Evolutionary conservation across 192 early-diverging fungal species (phyloP).

Genomic region (Linnemannia elongata): DNA sequence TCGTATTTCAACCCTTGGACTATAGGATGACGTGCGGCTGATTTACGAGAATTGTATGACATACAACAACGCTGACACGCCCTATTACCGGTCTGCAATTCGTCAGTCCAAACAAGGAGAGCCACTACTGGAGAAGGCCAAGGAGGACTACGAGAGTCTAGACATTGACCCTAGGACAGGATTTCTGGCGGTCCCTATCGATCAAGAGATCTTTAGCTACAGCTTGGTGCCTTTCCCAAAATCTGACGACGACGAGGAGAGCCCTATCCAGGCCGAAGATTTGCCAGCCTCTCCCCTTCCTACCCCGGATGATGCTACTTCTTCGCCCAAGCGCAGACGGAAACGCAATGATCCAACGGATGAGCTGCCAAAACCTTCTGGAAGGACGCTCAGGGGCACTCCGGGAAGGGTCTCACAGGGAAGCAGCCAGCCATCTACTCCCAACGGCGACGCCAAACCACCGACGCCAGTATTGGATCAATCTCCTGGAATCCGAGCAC

Average conservation of each 20-base stretch:
- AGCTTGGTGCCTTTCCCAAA: conserved; percentile 47
- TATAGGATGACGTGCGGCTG: conserved; percentile 74
- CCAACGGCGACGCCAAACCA: neutral
- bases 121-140: conserved; percentile 57
- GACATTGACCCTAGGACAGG: conserved; percentile 55
- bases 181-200: conserved; percentile 58
- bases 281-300: neutral
- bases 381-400: conserved; percentile 28
- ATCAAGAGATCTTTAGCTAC: conserved; percentile 68
- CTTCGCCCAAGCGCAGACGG: neutral
- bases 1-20: conserved; percentile 1
- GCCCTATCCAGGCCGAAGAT: neutral
- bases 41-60: conserved; percentile 81
- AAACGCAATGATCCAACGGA: neutral
- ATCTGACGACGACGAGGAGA: conserved; percentile 24
- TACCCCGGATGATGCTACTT: neutral
- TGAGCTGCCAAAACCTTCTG: conserved; percentile 13
- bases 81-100: conserved; percentile 76
- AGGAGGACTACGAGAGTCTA: conserved; percentile 58
- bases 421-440: neutral
- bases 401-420: conserved; percentile 4
- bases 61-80: conserved; percentile 82
- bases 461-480: conserved; percentile 10
- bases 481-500: conserved; percentile 29
- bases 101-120: conserved; percentile 62